Evolutionary conservation across 2,329 filamentous ascomycete genomes (phyloP).

Genomic region (Ploettnerulaceae sp.): DNA sequence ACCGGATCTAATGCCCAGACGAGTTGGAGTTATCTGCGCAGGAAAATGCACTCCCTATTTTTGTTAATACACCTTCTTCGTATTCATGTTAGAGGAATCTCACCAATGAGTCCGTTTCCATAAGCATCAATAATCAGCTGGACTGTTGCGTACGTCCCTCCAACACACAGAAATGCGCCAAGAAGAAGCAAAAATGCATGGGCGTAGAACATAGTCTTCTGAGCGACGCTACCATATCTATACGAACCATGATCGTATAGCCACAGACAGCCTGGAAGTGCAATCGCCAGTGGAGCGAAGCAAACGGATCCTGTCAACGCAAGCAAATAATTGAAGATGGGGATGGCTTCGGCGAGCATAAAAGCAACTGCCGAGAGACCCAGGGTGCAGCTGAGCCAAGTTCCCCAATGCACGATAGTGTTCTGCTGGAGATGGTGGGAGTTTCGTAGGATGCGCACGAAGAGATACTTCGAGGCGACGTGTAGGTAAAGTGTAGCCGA

Average conservation of each 20-base stretch:
- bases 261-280: conserved; percentile 47
- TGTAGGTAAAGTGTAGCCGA: conserved; percentile 40
- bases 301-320: conserved; percentile 45
- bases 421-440: conserved; percentile 48
- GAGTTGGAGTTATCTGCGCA: conserved; percentile 41
- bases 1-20: neutral
- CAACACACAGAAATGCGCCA: conserved; percentile 38
- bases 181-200: conserved; percentile 36
- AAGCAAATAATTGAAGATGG: conserved; percentile 48
- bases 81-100: conserved; percentile 1
- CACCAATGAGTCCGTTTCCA: conserved; percentile 30
- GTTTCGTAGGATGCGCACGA: conserved; percentile 49
- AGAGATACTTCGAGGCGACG: conserved; percentile 50
- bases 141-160: conserved; percentile 43
- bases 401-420: conserved; percentile 45
- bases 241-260: conserved; percentile 44
- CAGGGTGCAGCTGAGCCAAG: conserved; percentile 45
- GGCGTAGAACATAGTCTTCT: conserved; percentile 32
- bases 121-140: conserved; percentile 49
- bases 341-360: conserved; percentile 48
- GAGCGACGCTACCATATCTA: conserved; percentile 33
- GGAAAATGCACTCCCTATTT: conserved; percentile 38
- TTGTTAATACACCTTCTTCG: neutral
- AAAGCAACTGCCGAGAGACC: conserved; percentile 42
- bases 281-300: conserved; percentile 47